Evolutionary conservation across 805 yeast genomes (phyloP).

Genomic region (Hanseniaspora thailandica): DNA sequence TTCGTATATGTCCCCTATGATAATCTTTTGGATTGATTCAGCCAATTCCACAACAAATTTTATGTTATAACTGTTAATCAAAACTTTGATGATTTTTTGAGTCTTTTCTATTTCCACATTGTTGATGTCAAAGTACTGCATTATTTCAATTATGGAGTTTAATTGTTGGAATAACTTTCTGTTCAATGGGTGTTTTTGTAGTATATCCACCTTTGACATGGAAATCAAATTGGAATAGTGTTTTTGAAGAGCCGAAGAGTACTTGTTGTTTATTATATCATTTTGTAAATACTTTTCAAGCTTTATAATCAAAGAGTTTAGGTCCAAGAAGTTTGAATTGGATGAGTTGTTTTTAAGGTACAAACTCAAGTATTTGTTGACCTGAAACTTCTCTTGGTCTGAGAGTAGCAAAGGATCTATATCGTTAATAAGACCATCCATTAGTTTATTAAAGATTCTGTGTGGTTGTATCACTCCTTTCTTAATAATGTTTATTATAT

Average conservation of each 20-base stretch:
- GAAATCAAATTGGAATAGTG: neutral
- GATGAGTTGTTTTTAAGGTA: neutral
- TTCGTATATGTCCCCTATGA: neutral
- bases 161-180: neutral
- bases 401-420: conserved; percentile 1
- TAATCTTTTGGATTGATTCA: neutral
- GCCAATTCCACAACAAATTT: neutral
- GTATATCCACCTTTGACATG: neutral
- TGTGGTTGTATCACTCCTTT: neutral
- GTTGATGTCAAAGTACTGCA: neutral
- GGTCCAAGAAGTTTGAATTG: neutral
- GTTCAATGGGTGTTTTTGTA: neutral
- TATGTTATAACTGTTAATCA: neutral
- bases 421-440: neutral
- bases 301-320: neutral
- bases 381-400: neutral
- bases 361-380: neutral
- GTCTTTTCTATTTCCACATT: neutral
- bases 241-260: neutral
- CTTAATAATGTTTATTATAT: too few relatives aligned
- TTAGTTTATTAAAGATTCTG: neutral
- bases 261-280: conserved; percentile 2
- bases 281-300: conserved; percentile 1
- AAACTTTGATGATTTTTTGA: neutral
- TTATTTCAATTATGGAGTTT: neutral